Evolutionary conservation across 2,329 filamentous ascomycete genomes (phyloP), one percentile per base, ranked within the genome.

Genomic region (Aureobasidium pullulans): DNA sequence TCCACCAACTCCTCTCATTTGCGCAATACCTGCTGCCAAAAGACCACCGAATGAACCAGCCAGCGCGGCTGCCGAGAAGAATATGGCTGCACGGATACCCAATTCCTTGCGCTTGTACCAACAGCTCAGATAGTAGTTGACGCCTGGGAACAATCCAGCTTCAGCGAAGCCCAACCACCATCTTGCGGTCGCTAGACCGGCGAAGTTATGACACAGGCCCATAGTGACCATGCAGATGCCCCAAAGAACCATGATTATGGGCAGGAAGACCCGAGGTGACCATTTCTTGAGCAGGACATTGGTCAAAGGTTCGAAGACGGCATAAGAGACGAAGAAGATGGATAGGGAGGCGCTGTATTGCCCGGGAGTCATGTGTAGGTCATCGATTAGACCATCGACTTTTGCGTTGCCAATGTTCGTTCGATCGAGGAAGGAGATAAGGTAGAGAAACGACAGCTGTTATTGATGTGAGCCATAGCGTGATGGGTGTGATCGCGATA

Each of bases 31-130:
- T 2, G 86, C 86, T 0, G 88, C 87, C 3, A 90, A 78, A 1
- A 90, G 79, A 3, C 88, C 88, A 67, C 87, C 87, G 63, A 91
- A 90, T 0, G 86, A 90, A 1, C 90, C 90, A 0, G 89, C 86
- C 0, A 94, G 74, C 0, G 90, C 88, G 0, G 90, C 89, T 0
- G 89, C 88, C 0, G 88, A 90, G 76, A 94, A 95, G 77, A 94
- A 93, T 60, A 91, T 84, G 13, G 89, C 88, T 62, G 87, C 84
- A 37, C 90, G 83, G n/a, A 90, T 80, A 52, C 89, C 90, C 58
- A 94, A 88, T 67, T 95, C 90, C 15, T 80, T 82, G 37, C 89
- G 80, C 68, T 84, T 87, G 67, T 94, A 96, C 90, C 90, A 95
- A 69, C 88, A 92, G 0, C 85, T 88, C 0, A 94, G 80, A 68